Percentiles rank a stretch among this genome's conserved stretches.
Evolutionary conservation across 495 filamentous ascomycete species (phyloP).

Genomic region (Penicillium argentinense): DNA sequence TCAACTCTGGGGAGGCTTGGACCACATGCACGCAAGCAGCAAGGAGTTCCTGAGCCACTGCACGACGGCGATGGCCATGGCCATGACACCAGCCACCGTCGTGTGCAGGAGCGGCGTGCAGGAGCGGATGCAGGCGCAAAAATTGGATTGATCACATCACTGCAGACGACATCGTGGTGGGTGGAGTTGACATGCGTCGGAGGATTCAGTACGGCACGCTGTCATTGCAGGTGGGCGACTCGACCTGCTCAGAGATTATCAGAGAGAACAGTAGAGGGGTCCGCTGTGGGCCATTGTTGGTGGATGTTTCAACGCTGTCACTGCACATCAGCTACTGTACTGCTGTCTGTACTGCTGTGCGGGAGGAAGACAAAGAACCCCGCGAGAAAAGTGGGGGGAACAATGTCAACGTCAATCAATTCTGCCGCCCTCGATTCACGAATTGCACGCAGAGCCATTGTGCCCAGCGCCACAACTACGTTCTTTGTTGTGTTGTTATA

Average conservation of each 20-base stretch:
- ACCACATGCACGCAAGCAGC: conserved; percentile 7
- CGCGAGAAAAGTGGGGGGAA: conserved; percentile 20
- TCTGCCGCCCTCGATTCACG: conserved; percentile 5
- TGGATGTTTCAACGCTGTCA: too few species aligned
- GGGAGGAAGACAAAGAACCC: conserved; percentile 1
- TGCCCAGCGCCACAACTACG: neutral
- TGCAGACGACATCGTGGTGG: neutral
- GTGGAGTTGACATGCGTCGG: conserved; percentile 20
- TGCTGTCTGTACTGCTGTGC: neutral
- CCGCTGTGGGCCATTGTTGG: too few species aligned
- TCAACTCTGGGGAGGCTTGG: conserved; percentile 1
- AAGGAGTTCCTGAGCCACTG: conserved; percentile 6
- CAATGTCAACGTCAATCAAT: conserved; percentile 22
- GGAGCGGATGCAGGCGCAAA: neutral
- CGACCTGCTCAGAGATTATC: too few species aligned
- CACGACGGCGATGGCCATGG: conserved; percentile 8
- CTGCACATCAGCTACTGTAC: too few species aligned
- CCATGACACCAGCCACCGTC: conserved; percentile 17
- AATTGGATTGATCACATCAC: conserved; percentile 21
- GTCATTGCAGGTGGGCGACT: too few species aligned
- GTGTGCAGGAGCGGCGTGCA: conserved; percentile 17
- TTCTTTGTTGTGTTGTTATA: too few species aligned
- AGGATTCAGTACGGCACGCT: conserved; percentile 21
- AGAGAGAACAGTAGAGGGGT: too few species aligned
- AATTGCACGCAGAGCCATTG: neutral